phyloP scores from a whole-genome alignment of 1,139 yeast species.

The Yamadazyma dushanensis region DNA sequence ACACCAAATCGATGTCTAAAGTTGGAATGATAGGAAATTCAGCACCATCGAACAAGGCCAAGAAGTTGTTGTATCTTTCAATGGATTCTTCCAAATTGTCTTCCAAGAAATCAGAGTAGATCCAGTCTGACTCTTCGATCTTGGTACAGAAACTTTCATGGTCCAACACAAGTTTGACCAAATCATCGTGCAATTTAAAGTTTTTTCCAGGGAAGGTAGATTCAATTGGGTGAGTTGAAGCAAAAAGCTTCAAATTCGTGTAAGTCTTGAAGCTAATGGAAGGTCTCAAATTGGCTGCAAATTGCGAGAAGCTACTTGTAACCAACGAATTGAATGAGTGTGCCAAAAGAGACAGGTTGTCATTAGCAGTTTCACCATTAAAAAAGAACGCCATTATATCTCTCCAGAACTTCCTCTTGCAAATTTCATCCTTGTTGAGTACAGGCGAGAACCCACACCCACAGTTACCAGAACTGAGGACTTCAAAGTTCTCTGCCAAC shows the following conservation, averaged over 20 bases:
- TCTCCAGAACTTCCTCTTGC: constrained; percentile 21
- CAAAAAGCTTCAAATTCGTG: not conserved
- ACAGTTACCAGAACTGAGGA: constrained; percentile 6
- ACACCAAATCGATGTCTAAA: constrained; percentile 38
- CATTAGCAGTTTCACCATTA: not conserved
- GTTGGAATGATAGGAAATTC: constrained; percentile 31
- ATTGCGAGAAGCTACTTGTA: not conserved
- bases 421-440: constrained; percentile 8
- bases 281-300: not conserved
- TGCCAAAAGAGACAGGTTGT: not conserved
- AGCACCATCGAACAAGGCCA: constrained; percentile 18
- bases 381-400: constrained; percentile 16
- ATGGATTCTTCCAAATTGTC: constrained; percentile 22
- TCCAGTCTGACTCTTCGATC: constrained; percentile 31
- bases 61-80: constrained; percentile 27
- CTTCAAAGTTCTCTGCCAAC: constrained; percentile 21
- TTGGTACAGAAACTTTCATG: constrained; percentile 32
- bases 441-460: constrained; percentile 13
- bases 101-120: constrained; percentile 21
- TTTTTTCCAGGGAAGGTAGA: constrained; percentile 16
- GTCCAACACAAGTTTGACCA: constrained; percentile 31
- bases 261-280: not conserved
- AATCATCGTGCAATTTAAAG: constrained; percentile 24
- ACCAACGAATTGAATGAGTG: constrained; percentile 1
- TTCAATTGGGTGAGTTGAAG: constrained; percentile 10